Evolutionary conservation across 2,329 filamentous ascomycete species (phyloP).

Genomic region (Hypoxylon sp.): DNA sequence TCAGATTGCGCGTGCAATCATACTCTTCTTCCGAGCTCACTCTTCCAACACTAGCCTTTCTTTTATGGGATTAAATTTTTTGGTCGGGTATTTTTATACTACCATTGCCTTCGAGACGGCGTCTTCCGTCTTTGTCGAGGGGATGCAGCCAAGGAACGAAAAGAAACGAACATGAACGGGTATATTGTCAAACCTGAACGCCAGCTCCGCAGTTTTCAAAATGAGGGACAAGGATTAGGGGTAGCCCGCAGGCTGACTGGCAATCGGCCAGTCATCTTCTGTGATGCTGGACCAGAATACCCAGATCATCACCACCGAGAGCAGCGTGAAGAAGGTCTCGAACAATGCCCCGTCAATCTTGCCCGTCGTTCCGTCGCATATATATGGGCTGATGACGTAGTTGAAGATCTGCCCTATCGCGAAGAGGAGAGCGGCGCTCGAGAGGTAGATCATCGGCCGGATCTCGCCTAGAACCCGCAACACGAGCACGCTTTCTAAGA

Average conservation of each 20-base stretch:
- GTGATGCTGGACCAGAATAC: constrained; percentile 99
- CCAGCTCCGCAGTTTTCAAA: constrained; percentile 44
- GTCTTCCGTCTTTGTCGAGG: constrained; percentile 12
- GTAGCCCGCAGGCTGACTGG: constrained; percentile 50
- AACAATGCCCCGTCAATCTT: constrained; percentile 95
- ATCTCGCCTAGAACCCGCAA: constrained; percentile 85
- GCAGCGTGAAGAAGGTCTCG: constrained; percentile 88
- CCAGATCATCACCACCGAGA: constrained; percentile 86
- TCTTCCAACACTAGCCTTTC: constrained; percentile 14
- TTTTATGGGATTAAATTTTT: constrained; percentile 37
- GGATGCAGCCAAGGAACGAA: constrained; percentile 36
- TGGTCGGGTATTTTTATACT: constrained; percentile 23
- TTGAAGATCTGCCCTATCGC: constrained; percentile 95
- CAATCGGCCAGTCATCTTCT: constrained; percentile 92
- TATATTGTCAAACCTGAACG: constrained; percentile 46
- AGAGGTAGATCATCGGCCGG: constrained; percentile 90
- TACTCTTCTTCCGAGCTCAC: constrained; percentile 21
- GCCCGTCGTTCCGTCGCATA: constrained; percentile 82
- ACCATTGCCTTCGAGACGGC: constrained; percentile 14
- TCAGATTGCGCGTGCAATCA: constrained; percentile 36
- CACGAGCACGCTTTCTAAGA: constrained; percentile 84
- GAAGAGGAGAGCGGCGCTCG: constrained; percentile 78
- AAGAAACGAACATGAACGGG: constrained; percentile 44
- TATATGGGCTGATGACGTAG: constrained; percentile 89
- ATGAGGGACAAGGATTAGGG: constrained; percentile 42